Percentiles rank a stretch among this genome's conserved stretches.
Conservation (phyloP, 306 rosid genomes). For the Urtica urens region DNA sequence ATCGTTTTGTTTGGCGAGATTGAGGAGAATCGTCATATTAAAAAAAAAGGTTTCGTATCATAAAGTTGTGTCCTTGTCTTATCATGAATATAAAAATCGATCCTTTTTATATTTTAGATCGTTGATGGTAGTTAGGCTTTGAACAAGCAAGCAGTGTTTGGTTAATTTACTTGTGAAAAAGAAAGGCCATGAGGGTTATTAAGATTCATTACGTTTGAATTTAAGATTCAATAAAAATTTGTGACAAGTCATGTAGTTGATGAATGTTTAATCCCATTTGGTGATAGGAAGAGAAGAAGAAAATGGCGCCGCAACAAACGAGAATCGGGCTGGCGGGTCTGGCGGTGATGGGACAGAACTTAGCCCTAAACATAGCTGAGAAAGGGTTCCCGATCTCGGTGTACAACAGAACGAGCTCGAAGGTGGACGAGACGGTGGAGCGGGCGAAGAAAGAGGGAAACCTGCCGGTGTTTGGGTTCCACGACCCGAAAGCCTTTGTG, state of each 20-base stretch:
- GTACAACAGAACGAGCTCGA: constrained; percentile 77
- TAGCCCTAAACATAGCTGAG: constrained; percentile 88
- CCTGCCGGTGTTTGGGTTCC: constrained; percentile 83
- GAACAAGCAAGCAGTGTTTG: neutral
- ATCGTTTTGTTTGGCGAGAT: neutral
- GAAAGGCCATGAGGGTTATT: neutral
- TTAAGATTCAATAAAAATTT: too few relatives aligned
- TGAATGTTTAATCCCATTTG: too few relatives aligned
- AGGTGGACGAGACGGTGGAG: constrained; percentile 85
- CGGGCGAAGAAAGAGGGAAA: constrained; percentile 69
- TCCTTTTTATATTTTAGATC: too few relatives aligned
- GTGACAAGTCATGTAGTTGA: too few relatives aligned
- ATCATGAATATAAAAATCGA: too few relatives aligned
- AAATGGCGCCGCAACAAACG: constrained; percentile 51
- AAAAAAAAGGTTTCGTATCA: too few relatives aligned
- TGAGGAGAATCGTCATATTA: constrained; percentile 8
- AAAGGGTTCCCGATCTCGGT: constrained; percentile 93
- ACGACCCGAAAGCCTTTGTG: constrained; percentile 78
- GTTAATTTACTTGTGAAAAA: neutral
- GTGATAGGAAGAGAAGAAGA: too few relatives aligned
- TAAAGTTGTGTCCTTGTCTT: too few relatives aligned
- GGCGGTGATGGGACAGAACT: constrained; percentile 95
- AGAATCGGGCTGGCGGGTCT: constrained; percentile 84
- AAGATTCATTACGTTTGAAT: neutral
- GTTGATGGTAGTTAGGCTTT: too few relatives aligned